phyloP scores from a whole-genome alignment of 495 filamentous ascomycete genomes.

The Penicillium crystallinum region DNA sequence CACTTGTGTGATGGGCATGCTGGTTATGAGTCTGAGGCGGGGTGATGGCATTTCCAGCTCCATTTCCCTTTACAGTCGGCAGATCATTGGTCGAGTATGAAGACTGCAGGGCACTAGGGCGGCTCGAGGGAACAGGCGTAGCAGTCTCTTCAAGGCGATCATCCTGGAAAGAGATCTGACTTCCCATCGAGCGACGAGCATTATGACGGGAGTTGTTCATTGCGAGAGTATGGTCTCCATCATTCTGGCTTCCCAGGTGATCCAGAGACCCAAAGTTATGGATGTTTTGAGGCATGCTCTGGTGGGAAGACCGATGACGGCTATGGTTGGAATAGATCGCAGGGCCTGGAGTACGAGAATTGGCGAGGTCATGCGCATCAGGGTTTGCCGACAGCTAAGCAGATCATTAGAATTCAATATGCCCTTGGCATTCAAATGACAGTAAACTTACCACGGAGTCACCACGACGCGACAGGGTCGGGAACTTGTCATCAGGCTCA shows the following conservation, averaged over 20 bases:
- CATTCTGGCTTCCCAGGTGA: conserved; percentile 20
- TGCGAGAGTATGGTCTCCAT: conserved; percentile 16
- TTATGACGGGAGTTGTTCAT: conserved; percentile 27
- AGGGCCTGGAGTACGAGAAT: conserved; percentile 60
- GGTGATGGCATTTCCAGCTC: conserved; percentile 47
- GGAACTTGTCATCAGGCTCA: conserved; percentile 75
- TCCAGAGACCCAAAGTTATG: conserved; percentile 36
- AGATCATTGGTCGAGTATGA: conserved; percentile 90
- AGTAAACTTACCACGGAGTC: conserved; percentile 60
- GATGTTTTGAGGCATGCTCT: conserved; percentile 68
- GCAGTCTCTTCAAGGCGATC: conserved; percentile 26
- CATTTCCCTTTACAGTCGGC: conserved; percentile 71
- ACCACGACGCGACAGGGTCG: conserved; percentile 68
- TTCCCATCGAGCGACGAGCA: conserved; percentile 55
- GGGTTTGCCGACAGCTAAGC: conserved; percentile 73
- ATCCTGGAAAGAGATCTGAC: conserved; percentile 28
- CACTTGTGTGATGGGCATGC: conserved; percentile 79
- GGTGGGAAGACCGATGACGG: conserved; percentile 74
- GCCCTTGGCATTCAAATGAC: not conserved
- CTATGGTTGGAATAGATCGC: conserved; percentile 61
- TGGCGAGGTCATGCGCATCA: conserved; percentile 74
- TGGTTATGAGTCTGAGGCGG: conserved; percentile 61
- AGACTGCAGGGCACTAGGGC: conserved; percentile 54
- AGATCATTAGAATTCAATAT: not conserved
- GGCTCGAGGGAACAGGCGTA: conserved; percentile 25